Evolutionary conservation across 2,329 filamentous ascomycete genomes (phyloP), one percentile per base, ranked within the genome.

Genomic region (Rhexocercosporidium sp.): DNA sequence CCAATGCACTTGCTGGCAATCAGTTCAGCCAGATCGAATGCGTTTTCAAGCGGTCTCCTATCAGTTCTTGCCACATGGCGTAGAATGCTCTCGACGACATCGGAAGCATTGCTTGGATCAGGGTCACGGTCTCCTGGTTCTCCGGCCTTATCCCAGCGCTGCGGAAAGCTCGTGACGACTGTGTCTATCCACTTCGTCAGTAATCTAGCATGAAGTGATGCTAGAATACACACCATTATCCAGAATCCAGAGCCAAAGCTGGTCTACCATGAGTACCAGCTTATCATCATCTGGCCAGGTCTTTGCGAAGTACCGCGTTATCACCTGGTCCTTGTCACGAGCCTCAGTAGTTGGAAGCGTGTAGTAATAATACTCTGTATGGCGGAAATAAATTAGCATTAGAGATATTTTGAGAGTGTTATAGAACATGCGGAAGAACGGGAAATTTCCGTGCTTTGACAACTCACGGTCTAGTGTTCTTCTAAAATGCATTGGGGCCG

Each of bases 171-270:
- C 7, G 54, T 59, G 20, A 59, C 54, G 7, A 59, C 34, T 6
- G 54, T 59, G n/a, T 59, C 54, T 59, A 3, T 44, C 12, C 54
- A 27, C 11, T 8, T 6, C 11, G 20, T 27, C 16, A 56, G 53
- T 12, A 20, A 16, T 18, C n/a, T 14, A 11, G 18, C 18, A 37
- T 14, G 14, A 22, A 49, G 20, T 22, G 18, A 16, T 18, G 11
- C 18, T n/a, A 22, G 20, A n/a, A 29, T 29, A 18, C 12, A 27
- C 29, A 59, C 54, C 54, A 9, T 59, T 44, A 16, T 59, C 54
- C n/a, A 59, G 7, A 16, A 59, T 59, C 54, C 54, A 59, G 3
- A 59, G 54, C 54, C 54, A 59, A 44, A 59, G 54, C 20, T 59
- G 54, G 37, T 59, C 54, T 27, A 59, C 54, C 54, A 59, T 59